phyloP scores from a whole-genome alignment of 805 yeast species.

The Torulaspora maleeae region DNA sequence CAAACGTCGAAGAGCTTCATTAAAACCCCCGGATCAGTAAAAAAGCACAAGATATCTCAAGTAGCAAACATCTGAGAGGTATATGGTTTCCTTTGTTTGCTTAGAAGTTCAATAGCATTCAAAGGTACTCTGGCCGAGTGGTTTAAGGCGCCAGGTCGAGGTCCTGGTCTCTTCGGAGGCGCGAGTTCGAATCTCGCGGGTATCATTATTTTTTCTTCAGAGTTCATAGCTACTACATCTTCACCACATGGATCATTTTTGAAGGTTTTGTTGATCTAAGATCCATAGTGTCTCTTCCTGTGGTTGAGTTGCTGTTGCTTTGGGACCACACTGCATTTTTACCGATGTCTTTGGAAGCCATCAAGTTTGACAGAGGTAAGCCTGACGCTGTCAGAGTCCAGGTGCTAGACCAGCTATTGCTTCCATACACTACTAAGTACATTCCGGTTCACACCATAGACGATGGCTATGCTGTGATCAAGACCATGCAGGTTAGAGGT shows the following conservation, averaged over 20 bases:
- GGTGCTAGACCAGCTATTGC: slow-evolving; percentile 73
- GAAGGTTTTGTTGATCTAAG: not conserved
- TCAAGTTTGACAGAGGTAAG: slow-evolving; percentile 48
- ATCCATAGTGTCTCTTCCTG: not conserved
- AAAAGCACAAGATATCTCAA: no score
- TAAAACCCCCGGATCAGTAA: no score
- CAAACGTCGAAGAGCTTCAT: no score
- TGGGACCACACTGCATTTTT: not conserved
- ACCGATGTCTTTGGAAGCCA: slow-evolving; percentile 53
- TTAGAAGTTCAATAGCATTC: not conserved
- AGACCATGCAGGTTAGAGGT: slow-evolving; percentile 90
- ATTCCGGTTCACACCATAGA: slow-evolving; percentile 56
- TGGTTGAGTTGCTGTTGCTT: not conserved
- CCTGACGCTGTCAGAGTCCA: slow-evolving; percentile 41
- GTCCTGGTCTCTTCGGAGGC: slow-evolving; percentile 83
- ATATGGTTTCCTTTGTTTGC: not conserved
- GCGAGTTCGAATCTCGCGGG: slow-evolving; percentile 85
- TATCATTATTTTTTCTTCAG: slow-evolving; percentile 46
- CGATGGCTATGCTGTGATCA: slow-evolving; percentile 80
- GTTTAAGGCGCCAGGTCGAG: slow-evolving; percentile 72
- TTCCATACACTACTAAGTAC: slow-evolving; percentile 77
- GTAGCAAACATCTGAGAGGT: no score
- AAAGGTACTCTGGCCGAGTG: slow-evolving; percentile 64
- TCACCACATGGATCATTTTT: not conserved
- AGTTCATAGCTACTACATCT: not conserved